phyloP scores from a whole-genome alignment of 1,284 basidiomycete genomes.

The Polyporus tsugae region DNA sequence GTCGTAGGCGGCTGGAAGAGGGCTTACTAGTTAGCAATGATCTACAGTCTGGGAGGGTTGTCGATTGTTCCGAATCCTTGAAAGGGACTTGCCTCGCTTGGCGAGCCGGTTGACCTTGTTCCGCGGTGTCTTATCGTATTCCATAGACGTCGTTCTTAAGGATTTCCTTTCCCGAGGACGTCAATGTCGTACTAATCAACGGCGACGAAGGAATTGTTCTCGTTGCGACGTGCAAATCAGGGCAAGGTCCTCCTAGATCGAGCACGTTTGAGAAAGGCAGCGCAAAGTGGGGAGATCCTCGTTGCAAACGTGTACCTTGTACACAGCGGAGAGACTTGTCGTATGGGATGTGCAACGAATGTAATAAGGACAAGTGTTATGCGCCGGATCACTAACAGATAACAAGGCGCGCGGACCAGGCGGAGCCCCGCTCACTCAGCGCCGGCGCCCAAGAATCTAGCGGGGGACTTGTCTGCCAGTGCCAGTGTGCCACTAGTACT shows the following conservation, averaged over 20 bases:
- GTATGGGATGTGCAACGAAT: background rate
- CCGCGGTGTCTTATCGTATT: background rate
- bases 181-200: background rate
- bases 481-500: no score
- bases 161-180: background rate
- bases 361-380: background rate
- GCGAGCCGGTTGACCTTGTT: background rate
- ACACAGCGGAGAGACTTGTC: background rate
- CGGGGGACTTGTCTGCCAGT: background rate
- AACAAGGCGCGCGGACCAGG: background rate
- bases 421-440: background rate
- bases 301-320: background rate
- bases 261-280: background rate
- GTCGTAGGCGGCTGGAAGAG: background rate
- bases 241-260: background rate
- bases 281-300: background rate
- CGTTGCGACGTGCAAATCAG: no score
- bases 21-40: background rate
- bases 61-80: background rate
- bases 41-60: no score
- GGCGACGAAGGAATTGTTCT: background rate
- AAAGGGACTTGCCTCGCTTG: background rate
- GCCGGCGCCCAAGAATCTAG: background rate
- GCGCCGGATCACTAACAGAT: background rate
- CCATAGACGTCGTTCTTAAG: background rate